Evolutionary conservation across 768 basidiomycete genomes (phyloP).

Genomic region (Russula sp.): DNA sequence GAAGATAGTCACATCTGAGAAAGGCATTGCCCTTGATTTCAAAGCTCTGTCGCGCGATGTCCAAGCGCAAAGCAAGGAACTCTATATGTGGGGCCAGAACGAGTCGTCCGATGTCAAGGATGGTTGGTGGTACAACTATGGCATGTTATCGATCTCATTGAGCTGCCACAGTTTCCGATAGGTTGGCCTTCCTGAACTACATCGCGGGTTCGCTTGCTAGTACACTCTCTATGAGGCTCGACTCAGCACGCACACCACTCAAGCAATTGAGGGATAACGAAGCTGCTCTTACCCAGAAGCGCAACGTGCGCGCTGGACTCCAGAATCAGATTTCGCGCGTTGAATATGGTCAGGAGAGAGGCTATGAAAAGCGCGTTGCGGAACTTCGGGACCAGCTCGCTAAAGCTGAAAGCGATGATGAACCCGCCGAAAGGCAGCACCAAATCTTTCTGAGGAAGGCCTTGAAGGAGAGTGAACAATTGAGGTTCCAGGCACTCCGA

Average conservation of each 20-base stretch:
- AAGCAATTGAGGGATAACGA: conserved; percentile 75
- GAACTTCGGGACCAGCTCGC: conserved; percentile 68
- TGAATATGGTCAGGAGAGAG: conserved; percentile 61
- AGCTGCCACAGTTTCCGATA: conserved; percentile 51
- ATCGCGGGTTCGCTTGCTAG: conserved; percentile 62
- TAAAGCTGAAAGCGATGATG: conserved; percentile 59
- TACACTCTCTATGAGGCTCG: conserved; percentile 55
- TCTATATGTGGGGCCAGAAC: conserved; percentile 78
- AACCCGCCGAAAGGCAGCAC: conserved; percentile 61
- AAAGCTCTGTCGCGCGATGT: conserved; percentile 60
- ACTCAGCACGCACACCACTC: conserved; percentile 56
- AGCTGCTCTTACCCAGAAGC: conserved; percentile 49
- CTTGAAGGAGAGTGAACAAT: conserved; percentile 63
- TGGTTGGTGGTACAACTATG: conserved; percentile 38
- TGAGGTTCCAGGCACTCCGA: conserved; percentile 76
- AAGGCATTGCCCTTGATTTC: conserved; percentile 71
- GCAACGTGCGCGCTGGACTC: conserved; percentile 52
- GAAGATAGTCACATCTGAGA: conserved; percentile 72
- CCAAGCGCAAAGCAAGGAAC: conserved; percentile 74
- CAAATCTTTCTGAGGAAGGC: conserved; percentile 72
- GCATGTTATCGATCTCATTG: background rate
- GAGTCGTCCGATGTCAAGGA: conserved; percentile 72
- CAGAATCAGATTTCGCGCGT: conserved; percentile 56
- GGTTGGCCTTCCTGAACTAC: conserved; percentile 77
- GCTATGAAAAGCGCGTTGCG: conserved; percentile 57